Conservation (phyloP, 805 yeast genomes). For the Suhomyces tanzawaensis region DNA sequence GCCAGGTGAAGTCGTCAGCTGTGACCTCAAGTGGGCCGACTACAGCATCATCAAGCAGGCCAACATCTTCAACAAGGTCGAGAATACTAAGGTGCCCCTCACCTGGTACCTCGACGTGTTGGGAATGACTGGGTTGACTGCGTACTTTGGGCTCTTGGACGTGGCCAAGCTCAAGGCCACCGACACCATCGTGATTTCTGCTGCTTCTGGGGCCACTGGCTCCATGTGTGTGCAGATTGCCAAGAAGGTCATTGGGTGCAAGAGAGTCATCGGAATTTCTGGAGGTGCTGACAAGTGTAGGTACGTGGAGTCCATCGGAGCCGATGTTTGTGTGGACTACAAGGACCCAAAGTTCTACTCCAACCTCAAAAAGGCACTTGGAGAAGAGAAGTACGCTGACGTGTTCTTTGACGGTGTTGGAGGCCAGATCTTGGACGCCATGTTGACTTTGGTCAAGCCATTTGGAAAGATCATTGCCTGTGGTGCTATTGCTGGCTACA, state of each 20-base stretch:
- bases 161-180: constrained; percentile 45
- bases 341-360: constrained; percentile 32
- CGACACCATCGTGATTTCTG: constrained; percentile 54
- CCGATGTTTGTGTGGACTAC: constrained; percentile 55
- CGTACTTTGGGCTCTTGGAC: constrained; percentile 52
- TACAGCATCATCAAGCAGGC: constrained; percentile 35
- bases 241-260: constrained; percentile 48
- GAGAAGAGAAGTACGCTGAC: constrained; percentile 46
- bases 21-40: constrained; percentile 47
- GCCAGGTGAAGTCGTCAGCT: constrained; percentile 45
- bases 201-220: constrained; percentile 79
- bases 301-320: constrained; percentile 54
- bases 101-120: constrained; percentile 17
- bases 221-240: constrained; percentile 57
- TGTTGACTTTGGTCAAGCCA: constrained; percentile 36
- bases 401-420: constrained; percentile 64
- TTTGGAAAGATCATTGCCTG: constrained; percentile 53
- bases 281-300: constrained; percentile 57
- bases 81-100: constrained; percentile 18
- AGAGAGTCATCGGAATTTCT: constrained; percentile 58
- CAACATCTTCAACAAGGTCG: constrained; percentile 25
- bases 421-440: constrained; percentile 52
- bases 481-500: constrained; percentile 62
- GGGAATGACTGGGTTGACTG: constrained; percentile 61
- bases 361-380: constrained; percentile 32